Base-by-base conservation (phyloP, 164 flowering plant genomes). In the Magnolia sinica region DNA sequence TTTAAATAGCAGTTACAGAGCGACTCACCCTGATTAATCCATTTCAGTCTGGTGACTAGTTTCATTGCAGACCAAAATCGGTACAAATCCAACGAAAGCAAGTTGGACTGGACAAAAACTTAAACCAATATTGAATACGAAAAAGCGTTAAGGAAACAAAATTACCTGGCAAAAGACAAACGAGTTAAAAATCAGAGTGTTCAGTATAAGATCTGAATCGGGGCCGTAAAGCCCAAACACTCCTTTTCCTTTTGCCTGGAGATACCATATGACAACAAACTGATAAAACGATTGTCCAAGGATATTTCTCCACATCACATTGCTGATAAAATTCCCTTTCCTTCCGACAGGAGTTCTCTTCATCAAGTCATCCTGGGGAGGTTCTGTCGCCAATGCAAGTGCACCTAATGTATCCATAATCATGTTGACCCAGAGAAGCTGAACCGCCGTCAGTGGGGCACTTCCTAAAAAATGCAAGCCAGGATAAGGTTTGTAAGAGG, bases 371-470 rank as follows among this genome's bases (percentile, higher is more conserved):
- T 91, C 92, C 65, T 72, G 89, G 13, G 98, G 98, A 79, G 97
- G 98, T 75, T 95, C 97, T 7, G 98, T 95, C 50, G 98, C 98
- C 68, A 95, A 82, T 70, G 98, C 98, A 72, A 93, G 92, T 69
- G 98, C 98, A 80, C 98, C 98, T 8, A 95, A 83, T 63, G 98
- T 95, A 82, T 95, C 98, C 98, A 95, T 95, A 76, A 95, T 95
- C 98, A 95, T 93, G 89, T 95, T 95, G 73, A 93, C 98, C 98
- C 97, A 95, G 23, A 95, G 84, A 73, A 95, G 92, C 76, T 95
- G 98, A 74, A 95, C 98, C 73, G 98, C 98, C 24, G 98, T 95
- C 23, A 93, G 92, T 4, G 98, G 97, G 69, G 97, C 88, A 76
- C 73, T 88, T 65, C 98, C 98, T 95, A 88, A 80, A 86, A 61